Percentiles rank a stretch among this genome's conserved stretches.
These are phyloP conservation scores for Diaporthe citrichinensis DNA, from an alignment of 2,329 filamentous ascomycete species.

Conservation along the genomic window DNA sequence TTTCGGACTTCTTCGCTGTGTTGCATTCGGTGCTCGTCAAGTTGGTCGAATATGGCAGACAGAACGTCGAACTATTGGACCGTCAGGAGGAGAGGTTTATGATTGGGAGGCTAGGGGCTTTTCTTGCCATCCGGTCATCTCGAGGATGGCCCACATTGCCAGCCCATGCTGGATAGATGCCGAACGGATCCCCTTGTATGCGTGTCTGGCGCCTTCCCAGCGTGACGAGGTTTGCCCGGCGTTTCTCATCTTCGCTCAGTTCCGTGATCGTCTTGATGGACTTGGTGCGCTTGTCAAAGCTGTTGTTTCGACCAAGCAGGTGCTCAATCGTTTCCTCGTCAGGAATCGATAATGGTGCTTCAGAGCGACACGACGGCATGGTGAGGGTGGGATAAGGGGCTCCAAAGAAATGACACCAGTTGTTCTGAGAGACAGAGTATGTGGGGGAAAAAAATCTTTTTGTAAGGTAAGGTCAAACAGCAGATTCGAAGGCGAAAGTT, in stretches of 20 bases:
- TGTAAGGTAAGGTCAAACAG: no score
- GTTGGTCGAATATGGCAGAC: background rate
- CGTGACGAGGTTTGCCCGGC: background rate
- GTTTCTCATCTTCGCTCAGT: background rate
- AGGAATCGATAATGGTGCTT: background rate
- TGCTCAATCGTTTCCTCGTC: background rate
- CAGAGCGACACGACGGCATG: background rate
- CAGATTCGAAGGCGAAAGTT: background rate
- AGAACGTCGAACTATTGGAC: background rate
- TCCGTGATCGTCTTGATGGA: background rate
- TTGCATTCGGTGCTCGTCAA: background rate
- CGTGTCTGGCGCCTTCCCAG: background rate
- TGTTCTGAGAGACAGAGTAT: background rate
- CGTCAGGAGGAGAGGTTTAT: background rate
- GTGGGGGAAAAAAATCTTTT: background rate
- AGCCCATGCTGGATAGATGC: background rate
- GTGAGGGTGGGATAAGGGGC: background rate
- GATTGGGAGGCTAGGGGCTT: no score
- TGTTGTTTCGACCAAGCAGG: background rate
- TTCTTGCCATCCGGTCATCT: background rate
- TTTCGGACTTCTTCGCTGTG: background rate
- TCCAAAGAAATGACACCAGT: background rate
- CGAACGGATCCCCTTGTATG: background rate
- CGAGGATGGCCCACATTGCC: constrained; percentile 2
- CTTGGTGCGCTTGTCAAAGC: background rate